Evolutionary conservation across 768 basidiomycete species (phyloP).

Genomic region (Naematelia encephala): DNA sequence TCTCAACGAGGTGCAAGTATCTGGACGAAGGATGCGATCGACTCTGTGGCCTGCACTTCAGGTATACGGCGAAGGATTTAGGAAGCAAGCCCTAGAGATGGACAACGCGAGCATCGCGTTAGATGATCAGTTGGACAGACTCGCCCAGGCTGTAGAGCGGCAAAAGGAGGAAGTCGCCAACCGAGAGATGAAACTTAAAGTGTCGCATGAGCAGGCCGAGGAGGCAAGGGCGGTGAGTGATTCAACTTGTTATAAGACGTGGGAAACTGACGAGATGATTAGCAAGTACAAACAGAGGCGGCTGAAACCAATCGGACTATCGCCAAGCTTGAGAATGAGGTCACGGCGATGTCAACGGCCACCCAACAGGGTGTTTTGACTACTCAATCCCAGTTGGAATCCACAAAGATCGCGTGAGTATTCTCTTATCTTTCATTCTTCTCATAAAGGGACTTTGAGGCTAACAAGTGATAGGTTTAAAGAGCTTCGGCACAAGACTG

Average conservation of each 20-base stretch:
- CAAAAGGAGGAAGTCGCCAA: constrained; percentile 72
- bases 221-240: constrained; percentile 38
- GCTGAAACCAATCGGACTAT: constrained; percentile 38
- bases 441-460: neutral
- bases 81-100: constrained; percentile 64
- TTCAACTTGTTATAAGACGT: neutral
- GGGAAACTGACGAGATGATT: neutral
- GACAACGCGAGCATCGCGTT: constrained; percentile 76
- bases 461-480: constrained; percentile 21
- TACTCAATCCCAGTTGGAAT: constrained; percentile 44
- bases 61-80: constrained; percentile 66
- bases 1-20: constrained; percentile 61
- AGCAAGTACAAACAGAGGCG: constrained; percentile 38
- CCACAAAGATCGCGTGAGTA: constrained; percentile 45
- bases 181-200: constrained; percentile 61
- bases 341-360: constrained; percentile 39
- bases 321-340: constrained; percentile 41
- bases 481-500: constrained; percentile 39
- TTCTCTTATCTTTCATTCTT: neutral
- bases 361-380: constrained; percentile 47
- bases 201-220: constrained; percentile 41
- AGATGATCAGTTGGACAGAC: constrained; percentile 76
- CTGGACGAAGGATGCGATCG: constrained; percentile 67
- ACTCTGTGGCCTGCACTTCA: constrained; percentile 74
- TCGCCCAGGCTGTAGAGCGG: constrained; percentile 73